phyloP scores from a whole-genome alignment of 1,139 yeast species.

The Taphrina betulina region DNA sequence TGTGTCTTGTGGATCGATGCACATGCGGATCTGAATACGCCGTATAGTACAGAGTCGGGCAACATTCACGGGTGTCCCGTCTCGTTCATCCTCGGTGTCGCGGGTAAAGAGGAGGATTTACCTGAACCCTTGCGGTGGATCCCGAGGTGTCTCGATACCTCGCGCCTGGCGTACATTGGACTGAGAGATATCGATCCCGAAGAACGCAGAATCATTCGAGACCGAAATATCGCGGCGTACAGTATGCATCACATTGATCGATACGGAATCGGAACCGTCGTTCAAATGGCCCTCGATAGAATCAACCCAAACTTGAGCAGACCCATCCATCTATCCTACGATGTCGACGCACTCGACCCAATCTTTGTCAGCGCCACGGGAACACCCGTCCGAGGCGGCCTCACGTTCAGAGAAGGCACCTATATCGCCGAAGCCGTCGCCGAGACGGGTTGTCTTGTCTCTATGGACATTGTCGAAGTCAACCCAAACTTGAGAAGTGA shows the following conservation, averaged over 20 bases:
- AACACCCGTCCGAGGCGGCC: slow-evolving; percentile 95
- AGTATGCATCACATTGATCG: slow-evolving; percentile 96
- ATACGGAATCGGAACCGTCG: slow-evolving; percentile 86
- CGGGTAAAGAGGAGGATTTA: slow-evolving; percentile 45
- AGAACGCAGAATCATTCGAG: slow-evolving; percentile 71
- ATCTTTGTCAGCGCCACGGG: slow-evolving; percentile 95
- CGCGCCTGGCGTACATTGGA: slow-evolving; percentile 86
- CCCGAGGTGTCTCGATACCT: slow-evolving; percentile 63
- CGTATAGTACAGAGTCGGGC: slow-evolving; percentile 81
- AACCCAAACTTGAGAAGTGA: slow-evolving; percentile 64
- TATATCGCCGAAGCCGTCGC: slow-evolving; percentile 90
- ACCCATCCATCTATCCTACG: slow-evolving; percentile 89
- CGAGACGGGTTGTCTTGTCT: slow-evolving; percentile 77
- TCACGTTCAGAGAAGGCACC: slow-evolving; percentile 90
- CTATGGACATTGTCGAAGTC: slow-evolving; percentile 89
- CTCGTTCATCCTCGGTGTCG: slow-evolving; percentile 73
- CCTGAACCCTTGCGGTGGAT: slow-evolving; percentile 75
- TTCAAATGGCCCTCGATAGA: slow-evolving; percentile 83
- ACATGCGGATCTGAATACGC: slow-evolving; percentile 83
- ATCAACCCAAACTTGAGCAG: slow-evolving; percentile 70
- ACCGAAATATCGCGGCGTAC: slow-evolving; percentile 75
- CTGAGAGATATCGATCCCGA: slow-evolving; percentile 88
- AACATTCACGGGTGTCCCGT: slow-evolving; percentile 97
- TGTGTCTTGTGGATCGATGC: slow-evolving; percentile 97
- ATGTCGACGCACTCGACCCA: slow-evolving; percentile 97